Evolutionary conservation across 2,329 filamentous ascomycete species (phyloP), one percentile per base, ranked within the genome.

Genomic region (Trichoderma sp.): DNA sequence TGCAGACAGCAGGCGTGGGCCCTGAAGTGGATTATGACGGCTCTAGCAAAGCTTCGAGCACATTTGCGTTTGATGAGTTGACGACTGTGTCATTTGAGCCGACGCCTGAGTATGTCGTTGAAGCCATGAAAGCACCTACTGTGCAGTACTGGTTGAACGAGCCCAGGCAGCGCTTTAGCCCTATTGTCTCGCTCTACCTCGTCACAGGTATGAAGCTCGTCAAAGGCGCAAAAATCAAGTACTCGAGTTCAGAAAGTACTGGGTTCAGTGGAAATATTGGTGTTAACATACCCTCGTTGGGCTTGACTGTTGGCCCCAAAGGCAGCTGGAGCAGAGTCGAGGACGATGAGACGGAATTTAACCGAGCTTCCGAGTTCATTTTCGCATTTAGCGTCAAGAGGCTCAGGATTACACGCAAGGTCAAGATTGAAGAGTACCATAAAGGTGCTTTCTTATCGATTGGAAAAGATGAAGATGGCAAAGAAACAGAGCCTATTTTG

Each of bases 341-440:
- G 13, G 61, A 65, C 0, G 51, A 46, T 34, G 51, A 34, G 51
- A 65, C 37, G 8, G 61, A 65, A 16, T 18, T 34, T 13, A 46
- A 56, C 1, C 51, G 37, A 0, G 18, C 30, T 1, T 43, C 34
- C 4, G 61, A 65, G 5, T 65, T 56, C n/a, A 34, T 65, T 13
- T 65, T 65, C 46, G 61, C 61, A 5, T 65, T 65, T 28, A 52
- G 61, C 13, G 61, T 65, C 52, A 65, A 56, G 2, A 56, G 61
- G 34, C 34, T 65, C 13, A 65, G 24, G 37, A 32, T 65, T 6
- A 37, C 34, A 26, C 26, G 61, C 18, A 65, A 18, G 5, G 6
- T 65, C 0, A 46, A 46, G 2, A 13, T 34, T 26, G 51, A 65
- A 30, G 52, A 65, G 3, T 65, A 65, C n/a, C 32, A 46, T 21